Evolutionary conservation across 495 filamentous ascomycete genomes (phyloP).

Genomic region (Sordaria brevicollis): DNA sequence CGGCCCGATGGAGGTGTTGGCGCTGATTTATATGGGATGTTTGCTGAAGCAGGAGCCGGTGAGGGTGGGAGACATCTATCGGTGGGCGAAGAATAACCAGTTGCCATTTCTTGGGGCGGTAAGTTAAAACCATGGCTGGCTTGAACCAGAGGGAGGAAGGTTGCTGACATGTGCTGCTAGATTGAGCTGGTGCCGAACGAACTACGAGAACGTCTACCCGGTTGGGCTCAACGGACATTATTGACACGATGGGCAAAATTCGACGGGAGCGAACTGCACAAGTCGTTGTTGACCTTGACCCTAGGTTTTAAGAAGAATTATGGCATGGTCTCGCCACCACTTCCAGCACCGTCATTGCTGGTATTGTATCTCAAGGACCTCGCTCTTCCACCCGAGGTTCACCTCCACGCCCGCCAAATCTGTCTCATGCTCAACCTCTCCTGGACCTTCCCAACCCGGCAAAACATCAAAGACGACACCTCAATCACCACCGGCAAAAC

Average conservation of each 20-base stretch:
- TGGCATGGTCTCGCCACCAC: slow-evolving; percentile 56
- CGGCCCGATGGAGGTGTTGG: slow-evolving; percentile 30
- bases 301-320: slow-evolving; percentile 57
- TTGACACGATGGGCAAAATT: slow-evolving; percentile 36
- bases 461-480: slow-evolving; percentile 7
- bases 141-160: not conserved
- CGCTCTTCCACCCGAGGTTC: slow-evolving; percentile 64
- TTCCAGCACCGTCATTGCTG: slow-evolving; percentile 58
- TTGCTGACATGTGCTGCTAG: slow-evolving; percentile 9
- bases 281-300: slow-evolving; percentile 46
- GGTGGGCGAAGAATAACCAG: slow-evolving; percentile 31
- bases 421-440: slow-evolving; percentile 43
- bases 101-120: slow-evolving; percentile 33
- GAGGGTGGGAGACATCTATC: slow-evolving; percentile 33
- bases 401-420: slow-evolving; percentile 49
- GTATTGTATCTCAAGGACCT: slow-evolving; percentile 63
- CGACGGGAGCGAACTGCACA: slow-evolving; percentile 51
- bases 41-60: slow-evolving; percentile 31
- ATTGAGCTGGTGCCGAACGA: slow-evolving; percentile 48
- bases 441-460: slow-evolving; percentile 43
- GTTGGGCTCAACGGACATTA: slow-evolving; percentile 46
- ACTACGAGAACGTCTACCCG: slow-evolving; percentile 54
- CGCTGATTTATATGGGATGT: slow-evolving; percentile 35
- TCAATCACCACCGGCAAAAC: not conserved
- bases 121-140: slow-evolving; percentile 6